Base-by-base conservation (phyloP, 2,329 filamentous ascomycete genomes). In the Colletotrichum sp. region DNA sequence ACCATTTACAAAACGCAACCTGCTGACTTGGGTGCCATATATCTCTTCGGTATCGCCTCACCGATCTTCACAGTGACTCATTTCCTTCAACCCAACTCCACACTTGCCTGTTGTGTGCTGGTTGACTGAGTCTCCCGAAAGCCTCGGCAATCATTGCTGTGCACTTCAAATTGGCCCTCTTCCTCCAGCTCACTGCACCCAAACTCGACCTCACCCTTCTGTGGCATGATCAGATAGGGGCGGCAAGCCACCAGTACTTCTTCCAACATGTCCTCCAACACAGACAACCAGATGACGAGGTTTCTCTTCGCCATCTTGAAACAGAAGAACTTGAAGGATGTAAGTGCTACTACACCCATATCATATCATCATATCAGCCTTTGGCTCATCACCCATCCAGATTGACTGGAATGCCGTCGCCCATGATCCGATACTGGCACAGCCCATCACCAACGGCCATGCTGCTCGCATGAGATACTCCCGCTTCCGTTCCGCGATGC, bases 351-450 rank as follows among this genome's bases (percentile, higher is more conserved):
- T 44, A 9, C 13, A 36, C 67, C 28, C 22, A 52, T 52, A 52
- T n/a, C 22, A 66, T 16, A 74, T 11, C 57, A 79, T 82, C 66
- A 81, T 64, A 81, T 64, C 7, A 22, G 36, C n/a, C n/a, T 74
- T 74, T 78, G 71, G 80, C 79, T 77, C 64, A 71, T 60, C 30
- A 65, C 27, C n/a, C 9, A 32, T 48, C 71, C 72, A 92, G 90
- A 91, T 92, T 79, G 88, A 92, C 81, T 92, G 90, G 90, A 88
- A 89, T 76, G 82, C 87, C 80, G 90, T 92, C 60, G 90, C 90
- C 69, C 82, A 85, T 44, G 88, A 91, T 75, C 89, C 90, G 25
- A 86, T 90, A 64, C 85, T 92, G 12, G 77, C 87, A 28, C 86
- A 91, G 66, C 85, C 87, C 78, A 91, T 92, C 75, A 87, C 89